These are phyloP conservation scores for Stephania japonica DNA, from an alignment of 164 flowering plant genomes.

Conservation along the genomic window DNA sequence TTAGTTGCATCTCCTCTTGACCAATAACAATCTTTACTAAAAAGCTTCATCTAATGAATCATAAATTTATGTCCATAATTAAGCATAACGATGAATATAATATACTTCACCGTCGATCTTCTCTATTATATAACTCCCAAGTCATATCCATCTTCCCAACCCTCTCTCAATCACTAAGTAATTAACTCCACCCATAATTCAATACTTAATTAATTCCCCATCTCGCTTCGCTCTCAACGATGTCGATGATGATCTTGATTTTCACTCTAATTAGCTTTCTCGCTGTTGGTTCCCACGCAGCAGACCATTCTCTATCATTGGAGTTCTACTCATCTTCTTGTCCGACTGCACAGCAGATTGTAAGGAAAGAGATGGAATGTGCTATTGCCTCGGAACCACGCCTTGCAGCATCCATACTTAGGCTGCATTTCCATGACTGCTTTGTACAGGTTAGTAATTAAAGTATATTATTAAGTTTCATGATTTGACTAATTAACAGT, in stretches of 20 bases:
- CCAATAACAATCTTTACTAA: constrained; percentile 22
- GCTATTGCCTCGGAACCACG: constrained; percentile 69
- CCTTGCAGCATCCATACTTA: constrained; percentile 63
- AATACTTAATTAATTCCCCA: constrained; percentile 4
- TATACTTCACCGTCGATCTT: background rate
- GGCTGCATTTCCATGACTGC: constrained; percentile 92
- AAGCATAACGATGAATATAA: background rate
- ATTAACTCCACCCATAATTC: constrained; percentile 12
- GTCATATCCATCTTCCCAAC: background rate
- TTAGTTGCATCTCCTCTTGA: constrained; percentile 87
- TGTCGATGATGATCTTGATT: background rate
- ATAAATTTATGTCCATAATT: background rate
- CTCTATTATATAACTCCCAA: background rate
- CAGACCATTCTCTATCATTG: constrained; percentile 46
- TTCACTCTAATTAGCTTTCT: constrained; percentile 19
- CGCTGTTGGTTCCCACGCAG: constrained; percentile 25
- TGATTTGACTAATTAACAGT: background rate
- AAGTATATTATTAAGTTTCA: background rate
- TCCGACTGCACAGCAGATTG: constrained; percentile 47
- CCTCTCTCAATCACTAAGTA: constrained; percentile 4
- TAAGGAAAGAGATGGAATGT: constrained; percentile 77
- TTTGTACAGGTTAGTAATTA: constrained; percentile 79
- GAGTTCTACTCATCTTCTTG: constrained; percentile 73
- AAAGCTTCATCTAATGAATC: constrained; percentile 15
- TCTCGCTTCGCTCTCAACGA: constrained; percentile 10